phyloP scores from a whole-genome alignment of 1,284 basidiomycete species.

The Erythrobasidium hasegawianum region DNA sequence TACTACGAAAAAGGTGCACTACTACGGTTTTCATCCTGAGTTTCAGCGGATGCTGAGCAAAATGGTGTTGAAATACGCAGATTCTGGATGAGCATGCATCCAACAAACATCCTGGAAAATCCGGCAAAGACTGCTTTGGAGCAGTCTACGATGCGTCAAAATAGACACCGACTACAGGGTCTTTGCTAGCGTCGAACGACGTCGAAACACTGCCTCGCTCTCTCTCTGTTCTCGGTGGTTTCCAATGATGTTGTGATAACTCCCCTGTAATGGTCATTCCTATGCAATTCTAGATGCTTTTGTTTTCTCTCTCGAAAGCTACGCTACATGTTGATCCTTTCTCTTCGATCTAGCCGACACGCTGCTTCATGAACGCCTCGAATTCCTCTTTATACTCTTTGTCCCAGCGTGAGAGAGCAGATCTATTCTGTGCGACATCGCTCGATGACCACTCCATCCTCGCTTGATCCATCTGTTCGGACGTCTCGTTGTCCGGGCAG shows the following conservation, averaged over 20 bases:
- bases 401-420: slow-evolving; percentile 44
- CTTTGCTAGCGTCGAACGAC: too few species aligned
- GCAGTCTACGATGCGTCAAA: slow-evolving; percentile 28
- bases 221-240: background rate
- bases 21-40: too few species aligned
- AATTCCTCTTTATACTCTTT: slow-evolving; percentile 41
- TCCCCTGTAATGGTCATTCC: background rate
- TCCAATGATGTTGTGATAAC: background rate
- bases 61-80: background rate
- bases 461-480: slow-evolving; percentile 37
- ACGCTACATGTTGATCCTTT: background rate
- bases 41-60: too few species aligned
- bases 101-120: slow-evolving; percentile 18
- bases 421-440: slow-evolving; percentile 40
- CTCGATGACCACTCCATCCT: slow-evolving; percentile 41
- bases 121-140: slow-evolving; percentile 27
- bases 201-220: too few species aligned
- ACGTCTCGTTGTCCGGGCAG: slow-evolving; percentile 42
- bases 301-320: background rate
- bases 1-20: slow-evolving; percentile 34
- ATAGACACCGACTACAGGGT: too few species aligned
- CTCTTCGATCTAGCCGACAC: slow-evolving; percentile 37
- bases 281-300: background rate
- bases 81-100: slow-evolving; percentile 26
- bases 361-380: slow-evolving; percentile 41